These are phyloP conservation scores for Symmetrospora coprosmae DNA, from an alignment of 768 basidiomycete genomes.

Conservation along the genomic window DNA sequence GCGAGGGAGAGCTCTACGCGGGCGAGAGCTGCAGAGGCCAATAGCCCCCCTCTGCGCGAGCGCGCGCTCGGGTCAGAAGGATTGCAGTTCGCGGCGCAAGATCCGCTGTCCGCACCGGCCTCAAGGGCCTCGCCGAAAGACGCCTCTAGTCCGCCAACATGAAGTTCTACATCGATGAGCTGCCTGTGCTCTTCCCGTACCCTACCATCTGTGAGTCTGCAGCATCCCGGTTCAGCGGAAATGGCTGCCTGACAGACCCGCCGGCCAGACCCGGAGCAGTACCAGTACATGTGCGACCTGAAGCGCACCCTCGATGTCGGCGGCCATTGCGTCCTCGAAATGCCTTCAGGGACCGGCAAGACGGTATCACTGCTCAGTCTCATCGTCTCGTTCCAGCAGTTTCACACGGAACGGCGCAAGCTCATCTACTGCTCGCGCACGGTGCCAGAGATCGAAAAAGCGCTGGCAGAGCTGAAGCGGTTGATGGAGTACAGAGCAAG, in stretches of 20 bases:
- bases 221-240: slow-evolving; percentile 64
- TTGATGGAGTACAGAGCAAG: slow-evolving; percentile 75
- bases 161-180: slow-evolving; percentile 70
- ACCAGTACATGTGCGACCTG: slow-evolving; percentile 97
- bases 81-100: too few species aligned
- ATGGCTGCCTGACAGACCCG: slow-evolving; percentile 4
- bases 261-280: slow-evolving; percentile 57
- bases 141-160: slow-evolving; percentile 38
- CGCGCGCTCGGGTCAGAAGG: too few species aligned
- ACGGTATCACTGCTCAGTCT: slow-evolving; percentile 88
- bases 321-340: slow-evolving; percentile 97
- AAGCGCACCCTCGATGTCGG: slow-evolving; percentile 91
- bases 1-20: too few species aligned
- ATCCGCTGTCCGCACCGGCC: too few species aligned
- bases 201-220: slow-evolving; percentile 91
- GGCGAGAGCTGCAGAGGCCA: too few species aligned
- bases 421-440: slow-evolving; percentile 98
- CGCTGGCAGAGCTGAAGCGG: slow-evolving; percentile 81
- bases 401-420: slow-evolving; percentile 79
- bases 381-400: slow-evolving; percentile 98
- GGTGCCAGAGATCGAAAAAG: slow-evolving; percentile 98
- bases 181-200: slow-evolving; percentile 74
- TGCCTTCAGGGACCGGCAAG: slow-evolving; percentile 99
- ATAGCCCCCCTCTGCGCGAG: too few species aligned
- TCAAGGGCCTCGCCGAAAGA: too few species aligned